Conservation (phyloP, 2,329 filamentous ascomycete genomes). For the Lojkania enalia region DNA sequence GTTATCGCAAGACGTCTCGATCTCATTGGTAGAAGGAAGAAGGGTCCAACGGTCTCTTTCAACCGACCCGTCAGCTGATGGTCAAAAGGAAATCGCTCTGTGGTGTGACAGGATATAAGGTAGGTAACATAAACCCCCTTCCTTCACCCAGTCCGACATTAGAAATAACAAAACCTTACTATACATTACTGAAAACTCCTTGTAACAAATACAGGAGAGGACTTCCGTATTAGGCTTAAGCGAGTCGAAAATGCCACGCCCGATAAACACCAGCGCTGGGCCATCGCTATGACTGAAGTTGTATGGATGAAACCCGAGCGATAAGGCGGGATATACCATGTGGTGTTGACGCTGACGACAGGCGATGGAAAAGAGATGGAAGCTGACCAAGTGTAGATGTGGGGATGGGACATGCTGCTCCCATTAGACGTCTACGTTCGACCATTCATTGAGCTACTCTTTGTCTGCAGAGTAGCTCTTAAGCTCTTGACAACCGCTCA, state of each 20-base stretch:
- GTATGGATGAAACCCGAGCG: neutral
- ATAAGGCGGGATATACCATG: too few species aligned
- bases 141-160: conserved; percentile 4
- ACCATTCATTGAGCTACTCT: neutral
- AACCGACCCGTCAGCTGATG: conserved; percentile 12
- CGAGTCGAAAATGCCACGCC: neutral
- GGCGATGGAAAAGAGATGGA: conserved; percentile 22
- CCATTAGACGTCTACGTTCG: neutral
- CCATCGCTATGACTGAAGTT: too few species aligned
- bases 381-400: conserved; percentile 1
- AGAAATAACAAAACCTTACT: conserved; percentile 22
- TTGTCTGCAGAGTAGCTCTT: neutral
- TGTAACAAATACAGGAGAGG: neutral
- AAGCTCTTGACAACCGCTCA: conserved; percentile 48
- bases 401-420: neutral
- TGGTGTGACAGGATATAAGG: conserved; percentile 2
- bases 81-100: conserved; percentile 13
- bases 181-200: conserved; percentile 32
- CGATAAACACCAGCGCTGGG: too few species aligned
- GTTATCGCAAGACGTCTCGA: neutral
- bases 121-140: conserved; percentile 5
- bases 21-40: conserved; percentile 20
- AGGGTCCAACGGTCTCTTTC: conserved; percentile 13
- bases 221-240: conserved; percentile 9
- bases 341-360: conserved; percentile 17